Evolutionary conservation across 2,329 filamentous ascomycete genomes (phyloP), one percentile per base, ranked within the genome.

Genomic region (Thelonectria blattea): DNA sequence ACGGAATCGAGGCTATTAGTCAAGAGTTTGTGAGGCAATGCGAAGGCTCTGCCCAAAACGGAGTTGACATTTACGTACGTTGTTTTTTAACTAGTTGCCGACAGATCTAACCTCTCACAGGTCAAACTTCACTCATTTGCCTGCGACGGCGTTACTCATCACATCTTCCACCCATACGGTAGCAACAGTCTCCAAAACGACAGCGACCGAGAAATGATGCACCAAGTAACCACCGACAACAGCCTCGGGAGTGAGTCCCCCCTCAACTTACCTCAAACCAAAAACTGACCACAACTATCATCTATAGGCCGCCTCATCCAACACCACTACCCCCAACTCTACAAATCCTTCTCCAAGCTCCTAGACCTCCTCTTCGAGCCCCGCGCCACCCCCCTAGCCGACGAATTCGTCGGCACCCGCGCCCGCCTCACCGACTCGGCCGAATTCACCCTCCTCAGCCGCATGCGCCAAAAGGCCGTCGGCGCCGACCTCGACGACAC

Each of bases 71-170:
- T 11, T 90, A 88, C 73, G 87, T 88, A 71, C 63, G 78, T 7
- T 14, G 3, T 14, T 17, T 7, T 7, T 18, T 5, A 5, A 27
- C 5, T 5, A 14, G 2, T 34, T n/a, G 9, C 18, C 9, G 3
- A 15, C 15, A 30, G 2, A 7, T 12, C 20, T 52, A 5, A 53
- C 17, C 8, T 15, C 22, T 1, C 34, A 8, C 15, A 47, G 52
- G 45, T 34, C 18, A 24, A 53, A 32, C 76, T 90, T 2, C 88
- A 90, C 62, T 83, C 87, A 24, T 91, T 87, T 68, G 88, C 88
- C 0, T 85, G 89, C 52, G 88, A 91, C 69, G 88, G 88, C 65
- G 81, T 86, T 20, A 88, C 86, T 0, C 85, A 88, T 68, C 86
- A 89, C 63, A 79, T 90, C 14, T 89, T 90, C 69, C 84, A 88